Conservation (phyloP, 495 filamentous ascomycete genomes). For the Massariosphaeria phaeospora region DNA sequence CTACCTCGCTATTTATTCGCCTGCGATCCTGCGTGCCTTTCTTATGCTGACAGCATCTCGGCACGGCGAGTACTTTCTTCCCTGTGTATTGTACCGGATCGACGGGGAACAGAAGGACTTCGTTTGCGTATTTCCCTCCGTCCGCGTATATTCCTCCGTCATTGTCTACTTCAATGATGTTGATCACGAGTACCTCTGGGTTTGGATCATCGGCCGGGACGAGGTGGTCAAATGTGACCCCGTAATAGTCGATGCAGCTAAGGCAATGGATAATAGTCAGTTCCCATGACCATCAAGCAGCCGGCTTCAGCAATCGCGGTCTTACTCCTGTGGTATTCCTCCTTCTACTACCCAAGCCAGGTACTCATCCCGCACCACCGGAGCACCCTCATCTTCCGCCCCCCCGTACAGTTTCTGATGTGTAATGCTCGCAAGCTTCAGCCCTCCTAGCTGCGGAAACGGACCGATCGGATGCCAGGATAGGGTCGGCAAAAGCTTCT, state of each 20-base stretch:
- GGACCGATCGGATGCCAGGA: neutral
- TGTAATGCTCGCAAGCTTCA: neutral
- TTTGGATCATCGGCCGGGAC: constrained; percentile 35
- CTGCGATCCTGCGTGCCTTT: constrained; percentile 38
- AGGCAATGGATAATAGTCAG: neutral
- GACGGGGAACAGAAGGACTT: neutral
- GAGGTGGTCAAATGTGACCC: constrained; percentile 43
- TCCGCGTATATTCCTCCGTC: neutral
- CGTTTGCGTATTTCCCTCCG: neutral
- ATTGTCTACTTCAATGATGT: constrained; percentile 34
- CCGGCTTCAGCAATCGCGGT: neutral
- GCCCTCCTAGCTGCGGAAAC: neutral
- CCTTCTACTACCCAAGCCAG: neutral
- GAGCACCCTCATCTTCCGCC: neutral
- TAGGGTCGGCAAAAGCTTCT: neutral
- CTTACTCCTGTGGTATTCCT: neutral
- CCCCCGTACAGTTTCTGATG: neutral
- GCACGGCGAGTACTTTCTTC: constrained; percentile 42
- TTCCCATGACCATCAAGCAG: neutral
- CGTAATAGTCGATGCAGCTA: constrained; percentile 41
- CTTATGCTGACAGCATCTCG: constrained; percentile 42
- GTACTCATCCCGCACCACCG: neutral
- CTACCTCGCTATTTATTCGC: constrained; percentile 10
- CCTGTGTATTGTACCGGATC: constrained; percentile 32
- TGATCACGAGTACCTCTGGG: constrained; percentile 40